Evolutionary conservation across 2,329 filamentous ascomycete genomes (phyloP), one percentile per base, ranked within the genome.

Genomic region (Fusarium ambrosium): DNA sequence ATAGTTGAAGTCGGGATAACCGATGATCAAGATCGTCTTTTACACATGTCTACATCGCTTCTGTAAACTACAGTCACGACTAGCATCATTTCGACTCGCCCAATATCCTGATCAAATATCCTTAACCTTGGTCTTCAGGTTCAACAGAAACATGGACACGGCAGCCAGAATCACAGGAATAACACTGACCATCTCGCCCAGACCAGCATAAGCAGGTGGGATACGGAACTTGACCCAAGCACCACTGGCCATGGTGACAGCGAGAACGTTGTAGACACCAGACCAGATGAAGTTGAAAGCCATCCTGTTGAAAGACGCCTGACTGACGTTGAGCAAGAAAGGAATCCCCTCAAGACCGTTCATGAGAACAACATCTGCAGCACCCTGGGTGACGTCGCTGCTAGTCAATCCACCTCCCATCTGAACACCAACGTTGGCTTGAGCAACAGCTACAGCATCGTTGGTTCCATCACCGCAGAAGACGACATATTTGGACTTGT

Each of bases 381-480:
- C 48, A 3, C 48, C 48, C 11, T 55, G 48, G 2, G 48, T 88
- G 18, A 92, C 84, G 45, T 92, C 90, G 8, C 86, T 87, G n/a
- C 78, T 75, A 2, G 78, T 79, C 6, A 76, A 68, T 34, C 82
- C 86, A 64, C 85, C 84, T 64, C 86, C 86, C 71, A 93, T 85
- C 68, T 91, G 89, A 0, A 91, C 84, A 36, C 90, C 91, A 13
- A 92, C 84, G 39, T 88, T 84, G 27, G 91, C 90, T 74, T 89
- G 87, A 4, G 89, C 87, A 4, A 93, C 84, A 1, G 91, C 91
- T 6, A 89, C 85, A 0, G 91, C 89, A 75, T 93, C 91, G 77
- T 92, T 92, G 8, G 89, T 92, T 13, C 91, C 91, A 74, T 92
- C 91, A 32, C 91, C 91, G 39, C 87, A 85, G 80, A 93, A 92